A percentile compares a stretch with the other conserved stretches of the same genome.
phyloP scores from a whole-genome alignment of 257 asterid species.

The Przewalskia tangutica region DNA sequence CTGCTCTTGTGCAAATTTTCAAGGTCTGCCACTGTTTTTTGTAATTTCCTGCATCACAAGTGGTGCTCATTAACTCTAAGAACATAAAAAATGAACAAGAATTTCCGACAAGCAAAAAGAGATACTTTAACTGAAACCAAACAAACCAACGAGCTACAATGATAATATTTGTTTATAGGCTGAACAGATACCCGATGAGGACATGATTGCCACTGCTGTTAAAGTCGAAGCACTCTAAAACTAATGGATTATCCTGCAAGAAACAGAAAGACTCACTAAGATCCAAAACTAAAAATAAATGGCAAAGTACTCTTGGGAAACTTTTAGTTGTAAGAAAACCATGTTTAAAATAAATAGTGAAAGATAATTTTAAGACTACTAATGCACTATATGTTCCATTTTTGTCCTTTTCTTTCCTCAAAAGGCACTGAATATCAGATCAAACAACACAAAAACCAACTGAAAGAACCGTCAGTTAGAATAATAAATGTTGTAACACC shows the following conservation, averaged over 20 bases:
- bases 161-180: neutral
- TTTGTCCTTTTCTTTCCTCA: neutral
- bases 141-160: neutral
- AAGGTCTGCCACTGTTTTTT: constrained; percentile 55
- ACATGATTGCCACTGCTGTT: constrained; percentile 53
- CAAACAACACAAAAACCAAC: neutral
- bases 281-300: neutral
- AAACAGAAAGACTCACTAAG: neutral
- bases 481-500: neutral
- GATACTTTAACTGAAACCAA: neutral
- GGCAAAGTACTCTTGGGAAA: neutral
- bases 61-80: neutral
- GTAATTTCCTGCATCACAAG: constrained; percentile 40
- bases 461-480: neutral
- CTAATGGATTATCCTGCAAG: constrained; percentile 65
- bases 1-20: constrained; percentile 37
- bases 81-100: neutral
- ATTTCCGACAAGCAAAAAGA: neutral
- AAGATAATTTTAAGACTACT: neutral
- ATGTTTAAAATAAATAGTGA: neutral
- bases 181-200: constrained; percentile 52
- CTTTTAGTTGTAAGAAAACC: neutral
- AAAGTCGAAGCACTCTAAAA: constrained; percentile 81
- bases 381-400: neutral
- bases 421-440: neutral